A percentile compares a stretch with the other conserved stretches of the same genome.
phyloP scores from a whole-genome alignment of 805 yeast species.

The Wickerhamomyces subpelliculosus region DNA sequence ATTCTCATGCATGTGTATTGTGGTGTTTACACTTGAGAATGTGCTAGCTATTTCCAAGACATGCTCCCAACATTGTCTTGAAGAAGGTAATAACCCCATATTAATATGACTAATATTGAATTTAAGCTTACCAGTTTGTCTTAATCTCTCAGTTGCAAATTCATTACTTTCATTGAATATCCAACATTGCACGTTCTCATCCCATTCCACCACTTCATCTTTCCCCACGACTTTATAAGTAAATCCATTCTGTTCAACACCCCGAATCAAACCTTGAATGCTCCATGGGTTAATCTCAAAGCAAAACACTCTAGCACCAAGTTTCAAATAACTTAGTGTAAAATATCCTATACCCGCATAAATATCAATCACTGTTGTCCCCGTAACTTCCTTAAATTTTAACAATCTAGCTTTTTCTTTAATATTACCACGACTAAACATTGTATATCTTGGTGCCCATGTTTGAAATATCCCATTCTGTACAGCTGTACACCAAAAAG shows the following conservation, averaged over 20 bases:
- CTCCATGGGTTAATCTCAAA: constrained; percentile 90
- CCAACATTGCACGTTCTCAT: constrained; percentile 18
- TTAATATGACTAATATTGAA: constrained; percentile 51
- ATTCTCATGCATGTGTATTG: constrained; percentile 72
- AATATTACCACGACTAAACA: constrained; percentile 85
- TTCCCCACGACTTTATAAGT: constrained; percentile 27
- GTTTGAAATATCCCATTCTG: constrained; percentile 74
- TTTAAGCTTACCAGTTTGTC: constrained; percentile 11
- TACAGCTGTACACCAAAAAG: constrained; percentile 64
- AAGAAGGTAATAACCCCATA: constrained; percentile 72
- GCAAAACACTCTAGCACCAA: constrained; percentile 52
- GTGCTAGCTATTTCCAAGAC: constrained; percentile 21
- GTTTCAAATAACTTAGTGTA: constrained; percentile 55
- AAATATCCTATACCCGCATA: constrained; percentile 88
- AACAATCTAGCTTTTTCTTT: constrained; percentile 70
- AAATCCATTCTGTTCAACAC: constrained; percentile 41
- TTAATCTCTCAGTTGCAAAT: constrained; percentile 36
- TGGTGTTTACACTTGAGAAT: constrained; percentile 12
- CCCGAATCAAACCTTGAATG: constrained; percentile 58
- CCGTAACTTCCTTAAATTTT: constrained; percentile 30
- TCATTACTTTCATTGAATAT: constrained; percentile 64
- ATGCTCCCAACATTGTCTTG: constrained; percentile 53
- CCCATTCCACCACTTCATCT: constrained; percentile 25
- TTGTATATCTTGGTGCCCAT: constrained; percentile 82
- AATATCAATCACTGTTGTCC: constrained; percentile 52